phyloP scores from a whole-genome alignment of 2,329 filamentous ascomycete species.

The Chaetomiaceae sp. region DNA sequence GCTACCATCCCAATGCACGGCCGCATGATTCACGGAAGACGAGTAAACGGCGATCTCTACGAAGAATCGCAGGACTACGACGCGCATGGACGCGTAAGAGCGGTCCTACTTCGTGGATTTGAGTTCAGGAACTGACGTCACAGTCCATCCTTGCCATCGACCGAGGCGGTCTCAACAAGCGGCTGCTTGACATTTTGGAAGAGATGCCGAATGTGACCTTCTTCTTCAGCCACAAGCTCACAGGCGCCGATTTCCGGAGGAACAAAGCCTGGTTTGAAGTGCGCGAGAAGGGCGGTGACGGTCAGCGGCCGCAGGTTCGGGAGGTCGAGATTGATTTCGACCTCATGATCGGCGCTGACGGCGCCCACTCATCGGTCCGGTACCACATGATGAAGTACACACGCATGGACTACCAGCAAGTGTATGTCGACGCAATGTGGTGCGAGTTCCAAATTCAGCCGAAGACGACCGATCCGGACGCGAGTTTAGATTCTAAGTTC shows the following conservation, averaged over 20 bases:
- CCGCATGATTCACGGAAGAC: constrained; percentile 86
- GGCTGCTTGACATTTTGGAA: constrained; percentile 78
- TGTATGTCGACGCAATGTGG: constrained; percentile 96
- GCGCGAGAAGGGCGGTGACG: constrained; percentile 33
- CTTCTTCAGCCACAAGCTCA: constrained; percentile 90
- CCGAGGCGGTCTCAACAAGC: constrained; percentile 74
- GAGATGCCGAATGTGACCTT: constrained; percentile 83
- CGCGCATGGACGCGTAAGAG: constrained; percentile 71
- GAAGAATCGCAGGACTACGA: constrained; percentile 87
- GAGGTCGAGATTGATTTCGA: constrained; percentile 88
- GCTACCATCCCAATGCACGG: constrained; percentile 90
- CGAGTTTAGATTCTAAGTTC: constrained; percentile 50
- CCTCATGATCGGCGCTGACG: constrained; percentile 89
- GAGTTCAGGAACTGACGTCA: not conserved
- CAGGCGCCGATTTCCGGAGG: constrained; percentile 75
- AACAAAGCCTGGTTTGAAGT: constrained; percentile 85
- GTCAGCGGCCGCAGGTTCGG: constrained; percentile 40
- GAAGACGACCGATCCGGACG: constrained; percentile 28
- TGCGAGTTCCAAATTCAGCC: constrained; percentile 86
- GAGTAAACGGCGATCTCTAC: constrained; percentile 61
- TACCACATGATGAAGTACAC: constrained; percentile 96
- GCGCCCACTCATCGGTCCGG: constrained; percentile 84
- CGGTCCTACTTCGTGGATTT: not conserved
- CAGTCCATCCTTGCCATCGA: constrained; percentile 85
- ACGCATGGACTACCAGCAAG: constrained; percentile 84